A percentile compares a stretch with the other conserved stretches of the same genome.
Evolutionary conservation across 306 rosid species (phyloP).

Genomic region (Mimosa pudica): DNA sequence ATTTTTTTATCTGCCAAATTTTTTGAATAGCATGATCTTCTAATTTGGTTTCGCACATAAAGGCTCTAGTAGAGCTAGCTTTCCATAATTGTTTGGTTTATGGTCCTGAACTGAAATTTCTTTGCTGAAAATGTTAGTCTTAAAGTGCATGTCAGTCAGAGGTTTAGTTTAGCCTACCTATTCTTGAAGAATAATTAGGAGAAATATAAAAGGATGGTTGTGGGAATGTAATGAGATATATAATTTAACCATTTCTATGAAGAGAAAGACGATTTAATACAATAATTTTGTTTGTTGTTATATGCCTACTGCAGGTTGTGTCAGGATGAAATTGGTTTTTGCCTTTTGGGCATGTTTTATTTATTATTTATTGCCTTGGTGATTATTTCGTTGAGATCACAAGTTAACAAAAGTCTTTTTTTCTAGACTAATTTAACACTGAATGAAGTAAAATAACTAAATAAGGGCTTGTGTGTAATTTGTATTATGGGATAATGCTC

Average conservation of each 20-base stretch:
- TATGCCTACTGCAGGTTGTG: background rate
- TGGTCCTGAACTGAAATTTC: conserved; percentile 19
- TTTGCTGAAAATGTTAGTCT: background rate
- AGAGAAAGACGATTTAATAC: background rate
- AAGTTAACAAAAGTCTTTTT: background rate
- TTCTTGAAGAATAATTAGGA: background rate
- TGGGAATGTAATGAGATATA: conserved; percentile 26
- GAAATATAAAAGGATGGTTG: conserved; percentile 11
- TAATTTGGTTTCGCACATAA: conserved; percentile 14
- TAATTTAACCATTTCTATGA: background rate
- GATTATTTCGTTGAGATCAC: background rate
- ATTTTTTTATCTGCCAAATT: background rate
- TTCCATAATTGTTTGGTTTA: conserved; percentile 2
- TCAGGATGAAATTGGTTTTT: background rate
- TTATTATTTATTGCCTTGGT: background rate
- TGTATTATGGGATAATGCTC: background rate
- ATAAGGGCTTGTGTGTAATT: background rate
- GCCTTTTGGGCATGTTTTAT: background rate
- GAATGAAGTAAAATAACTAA: background rate
- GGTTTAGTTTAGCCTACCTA: conserved; percentile 19
- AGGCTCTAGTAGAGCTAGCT: background rate
- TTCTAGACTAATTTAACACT: background rate
- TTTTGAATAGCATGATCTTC: conserved; percentile 1
- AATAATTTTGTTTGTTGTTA: background rate
- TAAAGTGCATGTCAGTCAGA: conserved; percentile 4